Conservation (phyloP, 2,329 filamentous ascomycete genomes). For the Fusarium sp. region DNA sequence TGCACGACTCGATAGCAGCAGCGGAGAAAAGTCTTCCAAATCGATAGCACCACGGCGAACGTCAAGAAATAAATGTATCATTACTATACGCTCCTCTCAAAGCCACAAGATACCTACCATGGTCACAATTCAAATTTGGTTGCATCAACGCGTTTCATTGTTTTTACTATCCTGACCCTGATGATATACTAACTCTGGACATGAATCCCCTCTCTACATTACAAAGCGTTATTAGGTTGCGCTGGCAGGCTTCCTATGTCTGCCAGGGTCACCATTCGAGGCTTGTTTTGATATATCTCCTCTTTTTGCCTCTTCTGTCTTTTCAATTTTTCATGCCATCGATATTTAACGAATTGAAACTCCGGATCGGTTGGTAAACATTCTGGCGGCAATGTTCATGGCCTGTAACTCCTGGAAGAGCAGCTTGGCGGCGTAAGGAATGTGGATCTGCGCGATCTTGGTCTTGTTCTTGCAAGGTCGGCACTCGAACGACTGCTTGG, state of each 20-base stretch:
- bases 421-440: constrained; percentile 96
- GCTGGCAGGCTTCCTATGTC: constrained; percentile 11
- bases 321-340: constrained; percentile 9
- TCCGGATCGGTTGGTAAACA: constrained; percentile 91
- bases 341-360: constrained; percentile 71
- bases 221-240: constrained; percentile 35
- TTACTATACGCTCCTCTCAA: constrained; percentile 29
- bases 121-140: constrained; percentile 6
- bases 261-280: constrained; percentile 7
- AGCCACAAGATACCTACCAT: constrained; percentile 22
- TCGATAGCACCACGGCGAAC: constrained; percentile 35
- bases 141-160: constrained; percentile 40
- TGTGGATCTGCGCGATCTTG: constrained; percentile 96
- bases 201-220: constrained; percentile 36
- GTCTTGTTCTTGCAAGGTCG: constrained; percentile 99
- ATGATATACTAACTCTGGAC: constrained; percentile 36
- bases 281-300: constrained; percentile 17
- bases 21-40: constrained; percentile 39
- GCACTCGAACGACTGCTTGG: constrained; percentile 96
- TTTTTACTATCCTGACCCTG: constrained; percentile 39
- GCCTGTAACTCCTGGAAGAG: constrained; percentile 97
- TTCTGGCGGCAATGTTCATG: constrained; percentile 98
- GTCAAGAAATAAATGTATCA: constrained; percentile 5
- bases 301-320: constrained; percentile 24
- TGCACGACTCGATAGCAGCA: constrained; percentile 59